These are phyloP conservation scores for Alnus glutinosa DNA, from an alignment of 306 rosid species.

Conservation along the genomic window DNA sequence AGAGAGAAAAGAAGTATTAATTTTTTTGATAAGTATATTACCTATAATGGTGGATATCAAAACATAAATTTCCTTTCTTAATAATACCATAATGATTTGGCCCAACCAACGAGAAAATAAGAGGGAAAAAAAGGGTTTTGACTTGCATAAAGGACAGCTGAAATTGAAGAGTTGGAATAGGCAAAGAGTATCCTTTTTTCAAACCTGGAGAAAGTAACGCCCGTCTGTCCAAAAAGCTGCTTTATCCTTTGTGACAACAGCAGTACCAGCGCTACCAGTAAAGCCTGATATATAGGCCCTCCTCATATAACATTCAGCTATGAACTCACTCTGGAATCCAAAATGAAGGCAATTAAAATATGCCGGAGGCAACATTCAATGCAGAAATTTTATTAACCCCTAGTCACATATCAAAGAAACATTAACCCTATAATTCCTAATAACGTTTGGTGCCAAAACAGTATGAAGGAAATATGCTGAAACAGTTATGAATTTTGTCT, in stretches of 20 bases:
- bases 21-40: background rate
- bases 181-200: background rate
- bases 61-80: background rate
- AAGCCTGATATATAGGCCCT: slow-evolving; percentile 83
- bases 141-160: background rate
- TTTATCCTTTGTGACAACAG: slow-evolving; percentile 81
- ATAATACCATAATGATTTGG: too few species aligned
- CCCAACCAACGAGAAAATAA: background rate
- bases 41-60: slow-evolving; percentile 1
- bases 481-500: background rate
- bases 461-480: background rate
- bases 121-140: background rate
- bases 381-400: background rate
- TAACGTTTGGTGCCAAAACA: background rate
- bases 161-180: background rate
- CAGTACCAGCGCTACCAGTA: slow-evolving; percentile 94
- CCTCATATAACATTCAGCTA: slow-evolving; percentile 86
- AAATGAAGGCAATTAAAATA: slow-evolving; percentile 12
- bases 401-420: background rate
- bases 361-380: background rate
- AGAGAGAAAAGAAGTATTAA: background rate
- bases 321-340: slow-evolving; percentile 80
- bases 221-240: slow-evolving; percentile 99
- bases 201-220: slow-evolving; percentile 95
- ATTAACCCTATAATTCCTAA: background rate